Evolutionary conservation across 148 eudicot species (phyloP), one percentile per base, ranked within the genome.

Genomic region (Fallopia convolvulus): DNA sequence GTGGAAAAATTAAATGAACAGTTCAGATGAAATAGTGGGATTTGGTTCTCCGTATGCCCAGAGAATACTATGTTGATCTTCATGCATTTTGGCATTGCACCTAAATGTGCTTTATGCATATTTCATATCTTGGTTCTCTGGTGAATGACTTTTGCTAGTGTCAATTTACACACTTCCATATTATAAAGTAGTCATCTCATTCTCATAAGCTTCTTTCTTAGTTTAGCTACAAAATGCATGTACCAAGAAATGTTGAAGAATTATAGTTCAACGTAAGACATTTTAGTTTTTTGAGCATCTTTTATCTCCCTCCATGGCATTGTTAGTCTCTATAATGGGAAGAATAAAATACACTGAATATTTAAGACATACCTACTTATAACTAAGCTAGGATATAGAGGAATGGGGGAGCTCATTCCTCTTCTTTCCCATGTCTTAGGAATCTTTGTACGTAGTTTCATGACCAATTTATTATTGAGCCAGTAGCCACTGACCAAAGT

Each of bases 361-460:
- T 13, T 2, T 4, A 3, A 14, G 20, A 52, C 18, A 52, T 52
- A 5, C n/a, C 58, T 52, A 6, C 10, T 55, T 12, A 18, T n/a
- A 55, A 55, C 9, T n/a, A 55, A 20, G 10, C 10, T 55, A 55
- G 23, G 8, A 6, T 21, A 55, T 52, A 15, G 17, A 15, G 55
- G 17, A 50, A 50, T 4, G 18, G 55, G 55, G 60, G 60, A 30
- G 32, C 3, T 21, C 66, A 58, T 40, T n/a, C 53, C 63, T 74
- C 56, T 71, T 32, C 56, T 3, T 17, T 75, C 5, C 70, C 30
- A 50, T 21, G 77, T 10, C 40, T 50, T 48, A 26, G 21, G 56
- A 44, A 30, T 36, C 40, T 66, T 79, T 76, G 74, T 13, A 33
- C 80, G 30, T 42, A 58, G 32, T 58, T 58, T 58, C 66, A 20